Evolutionary conservation across 179 eudicot species (phyloP).

Genomic region (Monotropa hypopitys): DNA sequence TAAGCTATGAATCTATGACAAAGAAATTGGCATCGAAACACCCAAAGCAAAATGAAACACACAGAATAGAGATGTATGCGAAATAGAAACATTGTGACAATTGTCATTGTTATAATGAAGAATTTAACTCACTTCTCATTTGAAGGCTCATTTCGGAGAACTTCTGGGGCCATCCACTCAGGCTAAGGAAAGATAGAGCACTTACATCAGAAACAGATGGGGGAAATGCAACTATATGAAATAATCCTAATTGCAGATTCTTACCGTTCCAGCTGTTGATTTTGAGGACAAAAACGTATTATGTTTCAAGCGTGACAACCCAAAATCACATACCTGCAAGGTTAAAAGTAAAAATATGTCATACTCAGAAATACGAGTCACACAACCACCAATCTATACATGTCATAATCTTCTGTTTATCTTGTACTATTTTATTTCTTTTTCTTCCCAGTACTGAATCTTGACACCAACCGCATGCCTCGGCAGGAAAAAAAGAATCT

Average conservation of each 20-base stretch:
- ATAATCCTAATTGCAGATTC: slow-evolving; percentile 6
- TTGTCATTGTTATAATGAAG: background rate
- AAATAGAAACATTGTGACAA: background rate
- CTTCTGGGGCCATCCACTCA: slow-evolving; percentile 99
- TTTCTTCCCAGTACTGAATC: no score
- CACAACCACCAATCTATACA: background rate
- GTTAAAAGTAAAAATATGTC: background rate
- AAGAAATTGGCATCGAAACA: background rate
- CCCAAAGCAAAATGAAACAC: background rate
- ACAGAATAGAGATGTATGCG: background rate
- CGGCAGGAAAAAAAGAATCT: background rate
- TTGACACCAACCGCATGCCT: background rate
- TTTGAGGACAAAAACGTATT: slow-evolving; percentile 96
- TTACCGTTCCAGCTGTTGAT: slow-evolving; percentile 98
- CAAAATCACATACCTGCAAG: slow-evolving; percentile 93
- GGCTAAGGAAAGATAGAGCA: slow-evolving; percentile 36
- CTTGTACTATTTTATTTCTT: background rate
- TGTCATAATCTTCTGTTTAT: background rate
- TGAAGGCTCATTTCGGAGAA: slow-evolving; percentile 93
- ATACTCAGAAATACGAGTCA: background rate
- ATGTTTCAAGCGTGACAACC: slow-evolving; percentile 93
- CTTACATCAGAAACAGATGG: slow-evolving; percentile 15
- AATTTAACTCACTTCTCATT: slow-evolving; percentile 79
- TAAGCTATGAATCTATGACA: background rate
- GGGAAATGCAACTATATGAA: slow-evolving; percentile 3